Evolutionary conservation across 371 early-diverging fungal species (phyloP).

Genomic region (Apophysomyces trapeziformis): DNA sequence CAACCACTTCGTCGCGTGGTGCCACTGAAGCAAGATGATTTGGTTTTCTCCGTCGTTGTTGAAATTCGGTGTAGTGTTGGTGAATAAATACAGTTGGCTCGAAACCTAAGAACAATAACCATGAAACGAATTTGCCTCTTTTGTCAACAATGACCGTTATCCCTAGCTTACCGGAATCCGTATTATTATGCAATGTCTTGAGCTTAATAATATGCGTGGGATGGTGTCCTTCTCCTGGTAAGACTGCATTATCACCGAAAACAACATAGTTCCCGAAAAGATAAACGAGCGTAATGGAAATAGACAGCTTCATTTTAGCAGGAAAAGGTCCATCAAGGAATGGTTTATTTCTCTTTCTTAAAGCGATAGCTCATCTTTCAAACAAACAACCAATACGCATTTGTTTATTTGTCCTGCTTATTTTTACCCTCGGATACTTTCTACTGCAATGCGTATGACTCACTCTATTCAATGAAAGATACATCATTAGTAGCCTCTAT

Average conservation of each 20-base stretch:
- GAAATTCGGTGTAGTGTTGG: slow-evolving; percentile 20
- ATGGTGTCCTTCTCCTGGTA: neutral
- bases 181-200: slow-evolving; percentile 4
- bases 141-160: neutral
- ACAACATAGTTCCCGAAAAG: neutral
- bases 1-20: neutral
- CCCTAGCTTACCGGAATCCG: neutral
- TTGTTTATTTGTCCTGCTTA: no score
- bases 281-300: neutral
- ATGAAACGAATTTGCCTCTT: neutral
- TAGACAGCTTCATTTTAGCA: neutral
- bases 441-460: no score
- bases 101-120: neutral
- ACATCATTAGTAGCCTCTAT: no score
- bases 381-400: no score
- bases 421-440: no score
- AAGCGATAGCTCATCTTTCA: neutral
- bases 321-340: neutral
- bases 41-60: slow-evolving; percentile 1
- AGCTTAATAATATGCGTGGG: slow-evolving; percentile 21
- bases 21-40: neutral
- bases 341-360: neutral
- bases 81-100: slow-evolving; percentile 20
- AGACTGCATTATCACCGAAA: neutral
- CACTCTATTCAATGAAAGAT: no score